phyloP scores from a whole-genome alignment of 2,329 filamentous ascomycete genomes.

The Pseudogymnoascus pannorum region DNA sequence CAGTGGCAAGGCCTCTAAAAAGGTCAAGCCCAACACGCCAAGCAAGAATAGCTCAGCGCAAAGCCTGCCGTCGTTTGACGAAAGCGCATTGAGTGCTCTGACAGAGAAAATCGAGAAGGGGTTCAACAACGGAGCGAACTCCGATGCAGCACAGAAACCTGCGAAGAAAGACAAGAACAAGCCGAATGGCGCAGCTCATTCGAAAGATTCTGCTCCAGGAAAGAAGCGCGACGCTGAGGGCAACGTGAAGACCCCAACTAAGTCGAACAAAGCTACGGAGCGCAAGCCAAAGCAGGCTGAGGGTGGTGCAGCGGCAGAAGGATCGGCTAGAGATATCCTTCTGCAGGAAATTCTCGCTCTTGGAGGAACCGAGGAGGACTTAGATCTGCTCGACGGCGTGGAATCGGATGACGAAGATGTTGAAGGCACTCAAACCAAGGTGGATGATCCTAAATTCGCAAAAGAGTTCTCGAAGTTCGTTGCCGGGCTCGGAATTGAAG shows the following conservation, averaged over 20 bases:
- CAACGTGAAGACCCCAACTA: conserved; percentile 23
- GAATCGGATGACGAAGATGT: conserved; percentile 43
- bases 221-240: conserved; percentile 28
- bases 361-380: conserved; percentile 57
- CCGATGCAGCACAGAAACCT: conserved; percentile 20
- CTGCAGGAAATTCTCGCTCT: conserved; percentile 58
- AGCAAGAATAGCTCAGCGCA: conserved; percentile 18
- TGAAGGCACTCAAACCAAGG: conserved; percentile 23
- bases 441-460: conserved; percentile 9
- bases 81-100: conserved; percentile 43
- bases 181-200: conserved; percentile 29
- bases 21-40: conserved; percentile 19
- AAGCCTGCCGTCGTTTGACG: conserved; percentile 39
- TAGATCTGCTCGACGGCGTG: conserved; percentile 51
- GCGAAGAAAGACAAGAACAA: conserved; percentile 38
- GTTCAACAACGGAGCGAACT: conserved; percentile 31
- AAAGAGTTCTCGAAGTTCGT: conserved; percentile 48
- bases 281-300: conserved; percentile 10
- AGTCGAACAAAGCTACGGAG: conserved; percentile 17
- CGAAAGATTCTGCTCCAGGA: conserved; percentile 27
- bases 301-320: conserved; percentile 15
- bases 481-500: conserved; percentile 42
- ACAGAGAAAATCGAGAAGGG: conserved; percentile 51
- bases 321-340: conserved; percentile 32
- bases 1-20: conserved; percentile 17